Base-by-base conservation (phyloP, 352 stramenopile genomes). In the Pythium guiyangense region DNA sequence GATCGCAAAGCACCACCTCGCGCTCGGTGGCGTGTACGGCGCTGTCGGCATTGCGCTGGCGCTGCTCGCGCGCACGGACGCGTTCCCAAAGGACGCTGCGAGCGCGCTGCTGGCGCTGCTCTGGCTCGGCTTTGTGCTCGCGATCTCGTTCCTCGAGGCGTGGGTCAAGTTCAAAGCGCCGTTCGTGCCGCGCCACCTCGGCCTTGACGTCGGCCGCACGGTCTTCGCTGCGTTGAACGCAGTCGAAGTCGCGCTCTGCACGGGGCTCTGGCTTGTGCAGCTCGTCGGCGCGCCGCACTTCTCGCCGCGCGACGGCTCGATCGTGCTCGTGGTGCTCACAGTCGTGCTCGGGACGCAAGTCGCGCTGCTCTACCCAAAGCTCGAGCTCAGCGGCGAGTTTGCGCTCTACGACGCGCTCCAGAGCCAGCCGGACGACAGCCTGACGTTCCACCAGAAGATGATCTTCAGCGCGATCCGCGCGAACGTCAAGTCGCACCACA, bases 41-140 rank as follows among this genome's bases (percentile, higher is more conserved):
- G 49, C 39, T 2, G 17, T 77, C 10, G 71, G 73, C 15, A n/a
- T 73, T 9, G 40, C 64, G 26, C 65, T 90, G 18, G 60, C 66
- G 10, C 54, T 70, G 18, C 53, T 70, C 18, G 66, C 66, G 43
- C 71, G 67, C 44, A 57, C 65, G 20, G 57, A 57, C 2, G 66
- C 55, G 55, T 25, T 87, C 6, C 63, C 74, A 27, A 73, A 70
- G 44, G 66, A 62, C 18, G 71, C 66, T 8, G 59, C 64, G 39
- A 61, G 65, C 18, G 69, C 65, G 45, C 77, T 91, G 54, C 66
- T 90, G 35, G 63, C 72, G 37, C 71, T 82, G 25, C 50, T 87
- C n/a, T 92, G 81, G 81, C 57, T 88, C 45, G 79, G 79, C 54
- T 90, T 91, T 52, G 66, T 91, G 48, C 73, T 91, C n/a, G 73